phyloP scores from a whole-genome alignment of 2,329 filamentous ascomycete genomes.

The Penicillium sp. region DNA sequence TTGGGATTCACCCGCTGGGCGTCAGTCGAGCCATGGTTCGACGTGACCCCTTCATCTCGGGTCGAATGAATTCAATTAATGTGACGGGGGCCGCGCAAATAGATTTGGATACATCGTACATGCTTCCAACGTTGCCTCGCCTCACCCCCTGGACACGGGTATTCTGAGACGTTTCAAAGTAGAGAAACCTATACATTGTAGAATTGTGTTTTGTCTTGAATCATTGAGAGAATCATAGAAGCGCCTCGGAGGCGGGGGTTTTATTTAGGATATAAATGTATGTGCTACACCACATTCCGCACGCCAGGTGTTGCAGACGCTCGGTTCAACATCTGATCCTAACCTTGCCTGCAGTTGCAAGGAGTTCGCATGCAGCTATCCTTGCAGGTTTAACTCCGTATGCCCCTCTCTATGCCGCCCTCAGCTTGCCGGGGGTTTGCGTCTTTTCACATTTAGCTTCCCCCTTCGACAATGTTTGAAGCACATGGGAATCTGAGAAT shows the following conservation, averaged over 20 bases:
- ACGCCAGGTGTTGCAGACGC: slow-evolving; percentile 6
- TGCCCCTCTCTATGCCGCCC: neutral
- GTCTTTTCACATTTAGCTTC: neutral
- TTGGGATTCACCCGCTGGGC: slow-evolving; percentile 1
- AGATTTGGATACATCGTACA: neutral
- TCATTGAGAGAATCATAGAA: neutral
- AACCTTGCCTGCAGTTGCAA: slow-evolving; percentile 21
- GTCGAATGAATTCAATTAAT: neutral
- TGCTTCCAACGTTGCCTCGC: neutral
- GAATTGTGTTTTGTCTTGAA: neutral
- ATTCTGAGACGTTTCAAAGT: neutral
- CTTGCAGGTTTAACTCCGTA: slow-evolving; percentile 10
- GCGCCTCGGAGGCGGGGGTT: neutral
- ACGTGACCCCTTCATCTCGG: slow-evolving; percentile 16
- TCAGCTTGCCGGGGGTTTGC: neutral
- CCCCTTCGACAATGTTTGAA: slow-evolving; percentile 11
- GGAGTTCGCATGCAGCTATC: slow-evolving; percentile 23
- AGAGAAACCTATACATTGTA: neutral
- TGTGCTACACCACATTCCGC: neutral
- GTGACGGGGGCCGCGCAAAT: neutral
- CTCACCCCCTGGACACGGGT: no score
- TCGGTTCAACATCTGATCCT: slow-evolving; percentile 21
- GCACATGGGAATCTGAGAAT: slow-evolving; percentile 16
- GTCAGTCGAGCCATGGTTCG: slow-evolving; percentile 20
- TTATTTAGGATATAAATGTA: neutral